Percentiles rank a stretch among this genome's conserved stretches.
Evolutionary conservation across 176 grass and related monocot species (phyloP).

Genomic region (Bonia amplexicaulis): DNA sequence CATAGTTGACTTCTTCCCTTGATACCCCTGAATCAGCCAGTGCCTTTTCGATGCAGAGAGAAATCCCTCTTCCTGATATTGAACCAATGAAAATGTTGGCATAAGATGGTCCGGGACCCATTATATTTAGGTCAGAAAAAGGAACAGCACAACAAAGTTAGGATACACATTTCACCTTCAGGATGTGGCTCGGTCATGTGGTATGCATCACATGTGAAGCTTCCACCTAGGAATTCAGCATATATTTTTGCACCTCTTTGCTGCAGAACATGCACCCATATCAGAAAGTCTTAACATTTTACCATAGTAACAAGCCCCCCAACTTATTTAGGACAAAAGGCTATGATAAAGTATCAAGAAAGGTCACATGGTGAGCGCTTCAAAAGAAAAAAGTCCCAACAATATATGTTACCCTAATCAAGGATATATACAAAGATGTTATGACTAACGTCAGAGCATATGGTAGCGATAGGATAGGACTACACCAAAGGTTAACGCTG

Average conservation of each 20-base stretch:
- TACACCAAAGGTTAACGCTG: too few relatives aligned
- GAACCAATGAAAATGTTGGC: slow-evolving; percentile 21
- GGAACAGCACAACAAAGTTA: neutral
- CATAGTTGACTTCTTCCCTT: slow-evolving; percentile 92
- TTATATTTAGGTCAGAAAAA: slow-evolving; percentile 18
- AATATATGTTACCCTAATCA: too few relatives aligned
- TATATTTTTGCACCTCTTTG: slow-evolving; percentile 93
- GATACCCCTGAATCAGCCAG: slow-evolving; percentile 70
- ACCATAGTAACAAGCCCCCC: neutral
- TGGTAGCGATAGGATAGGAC: too few relatives aligned
- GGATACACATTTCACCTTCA: slow-evolving; percentile 59
- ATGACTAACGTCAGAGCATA: too few relatives aligned
- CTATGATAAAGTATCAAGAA: too few relatives aligned
- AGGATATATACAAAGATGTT: too few relatives aligned
- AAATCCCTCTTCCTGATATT: slow-evolving; percentile 74
- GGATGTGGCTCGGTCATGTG: slow-evolving; percentile 99
- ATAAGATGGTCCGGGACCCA: neutral
- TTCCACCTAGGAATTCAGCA: slow-evolving; percentile 98
- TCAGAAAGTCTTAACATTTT: neutral
- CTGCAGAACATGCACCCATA: slow-evolving; percentile 35
- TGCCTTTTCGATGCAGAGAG: slow-evolving; percentile 95
- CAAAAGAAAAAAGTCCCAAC: too few relatives aligned
- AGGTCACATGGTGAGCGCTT: too few relatives aligned
- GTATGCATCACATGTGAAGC: slow-evolving; percentile 98
- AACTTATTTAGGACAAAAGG: too few relatives aligned